Conservation (phyloP, 352 stramenopile genomes). For the Phytophthora europaea region DNA sequence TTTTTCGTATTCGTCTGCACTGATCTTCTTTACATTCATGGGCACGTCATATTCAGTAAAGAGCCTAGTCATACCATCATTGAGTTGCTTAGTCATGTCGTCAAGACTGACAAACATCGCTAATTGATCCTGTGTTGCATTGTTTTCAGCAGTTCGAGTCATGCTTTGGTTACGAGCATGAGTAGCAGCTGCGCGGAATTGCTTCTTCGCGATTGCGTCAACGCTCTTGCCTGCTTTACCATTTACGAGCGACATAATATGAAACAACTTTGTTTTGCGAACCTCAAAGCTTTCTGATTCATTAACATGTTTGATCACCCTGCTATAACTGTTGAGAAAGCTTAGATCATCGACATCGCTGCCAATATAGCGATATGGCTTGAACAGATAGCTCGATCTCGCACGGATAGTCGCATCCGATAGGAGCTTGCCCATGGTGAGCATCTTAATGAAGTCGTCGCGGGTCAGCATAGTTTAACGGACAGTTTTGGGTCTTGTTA, state of each 20-base stretch:
- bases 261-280: neutral
- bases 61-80: neutral
- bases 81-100: neutral
- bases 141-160: neutral
- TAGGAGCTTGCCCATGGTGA: neutral
- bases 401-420: neutral
- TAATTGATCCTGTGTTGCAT: neutral
- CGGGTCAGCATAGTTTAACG: neutral
- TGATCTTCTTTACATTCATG: neutral
- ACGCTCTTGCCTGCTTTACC: neutral
- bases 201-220: neutral
- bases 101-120: neutral
- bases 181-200: neutral
- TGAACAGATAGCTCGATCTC: neutral
- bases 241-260: neutral
- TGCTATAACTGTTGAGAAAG: neutral
- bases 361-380: neutral
- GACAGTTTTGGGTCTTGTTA: neutral
- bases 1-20: neutral
- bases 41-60: neutral
- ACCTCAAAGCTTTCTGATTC: neutral
- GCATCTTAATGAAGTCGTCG: neutral
- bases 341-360: neutral
- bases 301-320: neutral
- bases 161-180: neutral